Conservation (phyloP, 176 grass and related monocot species). For the Saccharum spontaneum region DNA sequence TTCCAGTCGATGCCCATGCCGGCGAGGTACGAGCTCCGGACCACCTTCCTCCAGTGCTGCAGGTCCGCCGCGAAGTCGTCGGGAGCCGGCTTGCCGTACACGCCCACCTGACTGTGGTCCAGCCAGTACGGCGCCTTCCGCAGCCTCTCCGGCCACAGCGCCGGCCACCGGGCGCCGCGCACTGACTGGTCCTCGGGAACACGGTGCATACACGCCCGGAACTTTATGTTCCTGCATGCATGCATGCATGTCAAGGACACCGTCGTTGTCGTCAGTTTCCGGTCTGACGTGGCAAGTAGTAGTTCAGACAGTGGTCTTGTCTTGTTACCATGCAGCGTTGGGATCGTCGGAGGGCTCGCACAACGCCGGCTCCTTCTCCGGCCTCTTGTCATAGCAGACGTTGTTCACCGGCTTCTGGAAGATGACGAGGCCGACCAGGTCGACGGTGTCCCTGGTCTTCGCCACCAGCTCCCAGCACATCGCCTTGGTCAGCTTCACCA, state of each 20-base stretch:
- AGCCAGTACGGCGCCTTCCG: slow-evolving; percentile 73
- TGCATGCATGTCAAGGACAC: neutral
- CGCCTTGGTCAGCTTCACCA: slow-evolving; percentile 65
- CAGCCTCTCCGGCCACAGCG: slow-evolving; percentile 62
- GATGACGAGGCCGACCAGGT: slow-evolving; percentile 67
- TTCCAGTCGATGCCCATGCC: slow-evolving; percentile 93
- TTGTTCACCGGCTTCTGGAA: slow-evolving; percentile 76
- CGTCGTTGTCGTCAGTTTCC: neutral
- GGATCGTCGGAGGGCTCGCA: slow-evolving; percentile 85
- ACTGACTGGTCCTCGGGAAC: slow-evolving; percentile 37
- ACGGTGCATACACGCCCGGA: slow-evolving; percentile 88
- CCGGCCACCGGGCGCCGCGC: slow-evolving; percentile 73
- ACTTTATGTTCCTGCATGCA: slow-evolving; percentile 66
- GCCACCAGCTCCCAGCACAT: slow-evolving; percentile 96
- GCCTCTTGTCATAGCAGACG: slow-evolving; percentile 62
- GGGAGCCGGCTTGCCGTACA: slow-evolving; percentile 86
- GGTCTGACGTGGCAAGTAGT: neutral
- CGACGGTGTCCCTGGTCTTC: slow-evolving; percentile 71
- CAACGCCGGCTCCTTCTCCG: slow-evolving; percentile 44
- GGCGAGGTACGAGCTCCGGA: slow-evolving; percentile 67
- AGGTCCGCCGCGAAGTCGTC: slow-evolving; percentile 75
- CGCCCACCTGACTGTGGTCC: slow-evolving; percentile 67
- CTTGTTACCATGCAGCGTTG: slow-evolving; percentile 67
- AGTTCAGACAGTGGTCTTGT: neutral
- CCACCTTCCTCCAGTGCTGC: slow-evolving; percentile 72